phyloP scores from a whole-genome alignment of 495 filamentous ascomycete species.

The Penicillium bialowiezense region DNA sequence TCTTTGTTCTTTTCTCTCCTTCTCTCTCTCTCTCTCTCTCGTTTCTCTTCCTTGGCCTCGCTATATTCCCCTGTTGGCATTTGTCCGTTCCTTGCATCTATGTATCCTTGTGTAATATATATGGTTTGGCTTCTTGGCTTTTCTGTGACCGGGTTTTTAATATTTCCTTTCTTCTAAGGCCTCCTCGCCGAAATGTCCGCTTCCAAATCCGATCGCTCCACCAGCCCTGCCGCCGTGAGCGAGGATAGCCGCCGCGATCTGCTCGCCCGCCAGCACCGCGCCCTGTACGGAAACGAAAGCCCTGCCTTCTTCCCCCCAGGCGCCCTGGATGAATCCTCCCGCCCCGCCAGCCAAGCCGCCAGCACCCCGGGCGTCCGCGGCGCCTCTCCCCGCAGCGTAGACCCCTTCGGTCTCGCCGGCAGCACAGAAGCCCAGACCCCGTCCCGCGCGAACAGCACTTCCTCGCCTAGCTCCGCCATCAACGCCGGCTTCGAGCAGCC shows the following conservation, averaged over 20 bases:
- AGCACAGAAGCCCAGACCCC: slow-evolving; percentile 56
- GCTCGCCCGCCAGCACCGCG: slow-evolving; percentile 90
- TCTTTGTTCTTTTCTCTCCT: slow-evolving; percentile 30
- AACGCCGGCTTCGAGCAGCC: slow-evolving; percentile 72
- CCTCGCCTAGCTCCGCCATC: slow-evolving; percentile 66
- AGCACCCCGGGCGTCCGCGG: slow-evolving; percentile 53
- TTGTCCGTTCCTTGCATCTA: slow-evolving; percentile 24
- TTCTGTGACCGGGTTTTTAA: slow-evolving; percentile 45
- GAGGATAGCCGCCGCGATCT: slow-evolving; percentile 96
- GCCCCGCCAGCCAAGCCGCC: slow-evolving; percentile 56
- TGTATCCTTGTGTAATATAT: slow-evolving; percentile 53
- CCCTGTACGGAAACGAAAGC: slow-evolving; percentile 79
- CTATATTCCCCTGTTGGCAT: slow-evolving; percentile 36
- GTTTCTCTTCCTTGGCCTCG: slow-evolving; percentile 18
- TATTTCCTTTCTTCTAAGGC: slow-evolving; percentile 55
- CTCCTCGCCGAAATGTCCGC: slow-evolving; percentile 78
- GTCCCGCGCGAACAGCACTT: slow-evolving; percentile 83
- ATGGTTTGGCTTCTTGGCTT: slow-evolving; percentile 24
- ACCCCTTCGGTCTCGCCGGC: slow-evolving; percentile 56
- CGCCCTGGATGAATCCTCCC: slow-evolving; percentile 63
- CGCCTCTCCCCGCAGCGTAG: slow-evolving; percentile 60
- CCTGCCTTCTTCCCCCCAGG: slow-evolving; percentile 56
- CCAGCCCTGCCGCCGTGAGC: slow-evolving; percentile 87
- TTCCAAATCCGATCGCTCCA: slow-evolving; percentile 83
- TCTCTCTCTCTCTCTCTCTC: slow-evolving; percentile 20